These are phyloP conservation scores for Elsinoe perseae DNA, from an alignment of 2,329 filamentous ascomycete species.

Conservation along the genomic window DNA sequence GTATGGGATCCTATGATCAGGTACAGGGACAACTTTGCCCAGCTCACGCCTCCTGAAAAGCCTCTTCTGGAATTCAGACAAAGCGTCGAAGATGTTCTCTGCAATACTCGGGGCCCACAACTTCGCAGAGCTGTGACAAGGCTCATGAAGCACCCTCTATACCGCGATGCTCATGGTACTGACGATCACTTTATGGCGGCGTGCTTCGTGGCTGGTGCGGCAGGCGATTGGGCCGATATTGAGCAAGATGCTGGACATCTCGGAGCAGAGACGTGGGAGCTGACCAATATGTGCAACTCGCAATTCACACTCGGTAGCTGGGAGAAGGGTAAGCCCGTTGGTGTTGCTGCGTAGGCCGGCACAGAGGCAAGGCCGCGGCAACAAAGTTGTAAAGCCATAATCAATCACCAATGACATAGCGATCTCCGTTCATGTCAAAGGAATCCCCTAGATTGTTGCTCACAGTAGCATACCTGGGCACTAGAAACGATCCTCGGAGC, in stretches of 20 bases:
- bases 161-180: conserved; percentile 58
- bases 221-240: conserved; percentile 38
- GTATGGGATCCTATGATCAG: conserved; percentile 56
- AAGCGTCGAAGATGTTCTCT: conserved; percentile 53
- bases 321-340: conserved; percentile 19
- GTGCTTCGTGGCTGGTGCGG: conserved; percentile 54
- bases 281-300: conserved; percentile 56
- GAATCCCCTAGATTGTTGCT: too few species aligned
- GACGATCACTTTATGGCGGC: conserved; percentile 64
- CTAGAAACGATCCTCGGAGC: too few species aligned
- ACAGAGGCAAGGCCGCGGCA: too few species aligned
- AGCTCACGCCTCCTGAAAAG: conserved; percentile 49
- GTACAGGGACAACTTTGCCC: conserved; percentile 56
- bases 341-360: not conserved
- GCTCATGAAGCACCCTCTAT: conserved; percentile 61
- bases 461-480: too few species aligned
- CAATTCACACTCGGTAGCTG: conserved; percentile 49
- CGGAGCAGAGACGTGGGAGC: conserved; percentile 57
- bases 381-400: too few species aligned
- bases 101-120: conserved; percentile 46
- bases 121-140: conserved; percentile 50
- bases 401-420: too few species aligned
- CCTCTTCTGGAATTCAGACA: conserved; percentile 61
- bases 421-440: too few species aligned
- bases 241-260: conserved; percentile 33